Evolutionary conservation across 1,284 basidiomycete genomes (phyloP), one percentile per base, ranked within the genome.

Genomic region (Ceratobasidium sp.): DNA sequence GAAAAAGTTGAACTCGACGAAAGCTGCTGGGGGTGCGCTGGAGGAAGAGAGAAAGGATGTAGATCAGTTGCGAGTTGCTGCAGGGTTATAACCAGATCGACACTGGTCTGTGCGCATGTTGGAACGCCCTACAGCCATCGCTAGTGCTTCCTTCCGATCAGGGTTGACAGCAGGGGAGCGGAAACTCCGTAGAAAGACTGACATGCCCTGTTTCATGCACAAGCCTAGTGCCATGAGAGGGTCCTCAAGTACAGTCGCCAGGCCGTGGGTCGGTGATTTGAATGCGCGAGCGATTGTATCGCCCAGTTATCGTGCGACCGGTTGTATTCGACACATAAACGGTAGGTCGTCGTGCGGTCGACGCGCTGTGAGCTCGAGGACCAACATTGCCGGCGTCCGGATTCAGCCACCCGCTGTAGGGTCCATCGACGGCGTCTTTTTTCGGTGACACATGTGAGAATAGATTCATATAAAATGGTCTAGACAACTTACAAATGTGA

Each of bases 171-270:
- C 23, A n/a, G 35, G 57, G 55, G 27, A 27, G 12, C 6, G 57
- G 48, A 60, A 71, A 59, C 54, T 35, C 38, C 30, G 23, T 27
- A 18, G 52, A 23, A 38, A n/a, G 33, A 30, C 35, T 44, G 60
- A n/a, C 60, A 46, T n/a, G 41, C 44, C 70, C 54, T 74, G 70
- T 74, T 74, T 74, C 70, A 64, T n/a, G 55, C 59, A n/a, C n/a
- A 46, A 64, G 41, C n/a, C 41, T 64, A 60, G 70, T 30, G 41
- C 44, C 16, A 74, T 64, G 16, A 18, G 8, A 35, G 18, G n/a
- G 48, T 10, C 33, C 33, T 68, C 16, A 54, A 55, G 55, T 60
- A 44, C 27, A 30, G 44, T 18, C 64, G 41, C 8, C 46, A 30
- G 48, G 44, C 27, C 27, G 27, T 30, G 46, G 41, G 12, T 20